Evolutionary conservation across 2,329 filamentous ascomycete genomes (phyloP), one percentile per base, ranked within the genome.

Genomic region (Colletotrichum godetiae): DNA sequence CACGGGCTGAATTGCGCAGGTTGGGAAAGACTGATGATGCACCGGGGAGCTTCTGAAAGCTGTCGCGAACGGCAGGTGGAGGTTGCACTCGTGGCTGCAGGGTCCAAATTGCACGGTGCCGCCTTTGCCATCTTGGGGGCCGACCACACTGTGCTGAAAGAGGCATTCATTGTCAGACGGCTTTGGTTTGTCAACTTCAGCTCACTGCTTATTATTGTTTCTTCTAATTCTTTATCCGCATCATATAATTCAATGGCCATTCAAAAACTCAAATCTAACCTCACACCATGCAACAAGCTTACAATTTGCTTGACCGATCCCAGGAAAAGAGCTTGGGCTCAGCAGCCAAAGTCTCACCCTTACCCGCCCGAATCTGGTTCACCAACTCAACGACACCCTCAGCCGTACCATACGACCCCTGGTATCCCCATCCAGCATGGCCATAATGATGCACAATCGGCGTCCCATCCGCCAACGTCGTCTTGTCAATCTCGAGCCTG

Each of bases 371-470:
- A 29, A 95, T 87, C 80, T 92, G 89, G 56, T 89, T 88, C 6
- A 95, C 92, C 80, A 95, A 82, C 80, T 90, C 88, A 2, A 93
- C 88, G 0, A 91, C 92, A 42, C 88, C 85, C 78, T 92, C 86
- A 0, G 93, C 90, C 80, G 92, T 94, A 1, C 93, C 94, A 81
- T 93, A 96, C 29, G 86, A 90, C 1, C 87, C 88, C 79, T 91
- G 89, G 72, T 90, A 98, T 12, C 95, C 95, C 88, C 93, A 95
- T 2, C 93, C 93, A 1, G 90, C 92, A 80, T 95, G 93, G 0
- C 93, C 94, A 77, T 95, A 95, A 78, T 94, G 93, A 80, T 96
- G 94, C 67, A 97, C 92, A n/a, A 95, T 88, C 81, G 88, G 86
- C 3, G 81, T 88, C 3, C 90, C 87, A 7, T 89, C 91, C 63